Evolutionary conservation across 2,329 filamentous ascomycete genomes (phyloP).

Genomic region (Hypoxylon sp.): DNA sequence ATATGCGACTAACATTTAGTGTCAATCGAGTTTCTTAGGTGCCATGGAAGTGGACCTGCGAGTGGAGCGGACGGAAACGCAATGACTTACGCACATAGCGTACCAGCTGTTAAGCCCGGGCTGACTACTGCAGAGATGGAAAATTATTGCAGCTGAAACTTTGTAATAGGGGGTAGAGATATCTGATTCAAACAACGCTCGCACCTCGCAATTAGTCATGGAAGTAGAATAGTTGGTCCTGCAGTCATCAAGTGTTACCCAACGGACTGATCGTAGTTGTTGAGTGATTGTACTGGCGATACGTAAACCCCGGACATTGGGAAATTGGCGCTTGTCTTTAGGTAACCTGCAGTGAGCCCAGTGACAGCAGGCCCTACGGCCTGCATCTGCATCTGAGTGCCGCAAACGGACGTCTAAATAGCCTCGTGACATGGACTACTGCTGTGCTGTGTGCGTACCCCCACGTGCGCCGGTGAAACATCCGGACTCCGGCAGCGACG

Average conservation of each 20-base stretch:
- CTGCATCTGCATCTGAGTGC: conserved; percentile 40
- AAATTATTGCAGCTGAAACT: not conserved
- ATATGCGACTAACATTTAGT: conserved; percentile 9
- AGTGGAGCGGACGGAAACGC: not conserved
- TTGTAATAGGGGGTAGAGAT: not conserved
- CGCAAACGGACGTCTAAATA: conserved; percentile 48
- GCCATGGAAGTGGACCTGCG: not conserved
- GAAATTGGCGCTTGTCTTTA: conserved; percentile 19
- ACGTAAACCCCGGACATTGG: conserved; percentile 9
- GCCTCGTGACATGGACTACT: conserved; percentile 49
- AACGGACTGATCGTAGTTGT: conserved; percentile 10
- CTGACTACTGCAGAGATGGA: not conserved
- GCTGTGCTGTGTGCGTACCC: conserved; percentile 40
- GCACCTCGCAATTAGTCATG: not conserved
- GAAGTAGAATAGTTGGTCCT: not conserved
- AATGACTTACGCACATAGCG: not conserved
- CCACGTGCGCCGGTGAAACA: conserved; percentile 52
- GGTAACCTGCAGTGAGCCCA: conserved; percentile 27
- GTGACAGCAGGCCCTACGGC: conserved; percentile 19
- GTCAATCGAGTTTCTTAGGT: not conserved
- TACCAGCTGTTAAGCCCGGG: not conserved
- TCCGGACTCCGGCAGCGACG: conserved; percentile 49
- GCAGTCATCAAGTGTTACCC: conserved; percentile 8
- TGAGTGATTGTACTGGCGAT: conserved; percentile 23
- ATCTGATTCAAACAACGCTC: not conserved